A percentile compares a stretch with the other conserved stretches of the same genome.
phyloP scores from a whole-genome alignment of 352 stramenopile genomes.

The Phytophthora hibernalis region DNA sequence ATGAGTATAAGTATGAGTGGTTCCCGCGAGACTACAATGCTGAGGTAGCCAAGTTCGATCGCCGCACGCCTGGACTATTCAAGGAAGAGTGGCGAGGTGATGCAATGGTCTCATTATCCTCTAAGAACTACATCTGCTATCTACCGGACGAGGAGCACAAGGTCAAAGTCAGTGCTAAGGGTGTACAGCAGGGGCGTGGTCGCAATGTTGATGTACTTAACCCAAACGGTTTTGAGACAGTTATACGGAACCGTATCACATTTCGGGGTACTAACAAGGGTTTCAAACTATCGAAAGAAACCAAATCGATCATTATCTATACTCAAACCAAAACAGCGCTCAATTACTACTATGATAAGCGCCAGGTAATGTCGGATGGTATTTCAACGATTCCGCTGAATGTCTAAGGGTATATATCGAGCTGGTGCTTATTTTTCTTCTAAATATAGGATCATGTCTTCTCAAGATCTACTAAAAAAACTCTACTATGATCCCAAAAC shows the following conservation, averaged over 20 bases:
- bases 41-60: no score
- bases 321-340: no score
- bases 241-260: no score
- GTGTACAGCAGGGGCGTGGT: background rate
- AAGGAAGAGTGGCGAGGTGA: conserved; percentile 35
- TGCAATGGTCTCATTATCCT: conserved; percentile 30
- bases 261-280: no score
- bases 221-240: no score
- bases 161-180: conserved; percentile 23
- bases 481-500: conserved; percentile 38
- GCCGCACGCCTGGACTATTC: conserved; percentile 15
- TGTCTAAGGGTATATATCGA: conserved; percentile 20
- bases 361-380: background rate
- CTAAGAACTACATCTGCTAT: conserved; percentile 29
- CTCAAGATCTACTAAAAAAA: conserved; percentile 20
- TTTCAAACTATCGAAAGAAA: no score
- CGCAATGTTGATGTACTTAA: background rate
- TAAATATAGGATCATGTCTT: conserved; percentile 9
- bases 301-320: no score
- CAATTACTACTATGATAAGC: no score
- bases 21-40: no score
- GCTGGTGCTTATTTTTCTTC: conserved; percentile 2
- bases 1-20: no score
- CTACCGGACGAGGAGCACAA: conserved; percentile 18
- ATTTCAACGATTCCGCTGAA: conserved; percentile 9